Evolutionary conservation across 352 stramenopile species (phyloP).

Genomic region (Hyaloperonospora brassicae): DNA sequence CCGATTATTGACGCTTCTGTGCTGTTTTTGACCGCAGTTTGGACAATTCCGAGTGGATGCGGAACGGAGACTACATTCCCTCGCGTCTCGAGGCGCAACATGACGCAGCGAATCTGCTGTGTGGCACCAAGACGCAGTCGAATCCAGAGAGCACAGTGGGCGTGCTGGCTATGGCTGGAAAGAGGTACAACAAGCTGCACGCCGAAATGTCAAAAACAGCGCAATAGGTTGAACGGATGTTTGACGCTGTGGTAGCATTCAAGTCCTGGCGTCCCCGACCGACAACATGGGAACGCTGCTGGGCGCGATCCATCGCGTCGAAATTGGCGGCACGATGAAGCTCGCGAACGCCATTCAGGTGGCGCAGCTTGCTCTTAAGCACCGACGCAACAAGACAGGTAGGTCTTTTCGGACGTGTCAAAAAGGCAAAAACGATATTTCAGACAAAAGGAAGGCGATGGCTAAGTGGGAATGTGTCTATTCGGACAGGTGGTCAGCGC

Average conservation of each 20-base stretch:
- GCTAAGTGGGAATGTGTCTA: background rate
- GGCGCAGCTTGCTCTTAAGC: constrained; percentile 95
- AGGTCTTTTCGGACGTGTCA: constrained; percentile 4
- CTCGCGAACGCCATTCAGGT: constrained; percentile 95
- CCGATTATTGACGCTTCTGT: constrained; percentile 8
- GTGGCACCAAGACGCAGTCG: constrained; percentile 93
- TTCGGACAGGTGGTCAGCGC: constrained; percentile 49
- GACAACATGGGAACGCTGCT: constrained; percentile 98
- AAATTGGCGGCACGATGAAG: constrained; percentile 86
- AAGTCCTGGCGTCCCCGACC: constrained; percentile 93
- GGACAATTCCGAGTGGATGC: constrained; percentile 98
- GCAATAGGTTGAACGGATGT: background rate
- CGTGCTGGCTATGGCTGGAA: constrained; percentile 92
- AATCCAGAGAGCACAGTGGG: constrained; percentile 98
- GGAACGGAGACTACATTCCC: constrained; percentile 98
- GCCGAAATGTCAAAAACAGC: background rate
- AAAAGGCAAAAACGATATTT: background rate
- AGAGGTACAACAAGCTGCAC: constrained; percentile 35
- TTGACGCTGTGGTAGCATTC: constrained; percentile 45
- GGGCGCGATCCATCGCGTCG: constrained; percentile 88
- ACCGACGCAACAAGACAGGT: constrained; percentile 97
- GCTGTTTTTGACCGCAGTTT: constrained; percentile 39
- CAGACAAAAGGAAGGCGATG: background rate
- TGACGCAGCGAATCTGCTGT: constrained; percentile 96
- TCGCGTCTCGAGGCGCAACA: constrained; percentile 96